Evolutionary conservation across 495 filamentous ascomycete species (phyloP).

Genomic region (Annulohypoxylon stygium): DNA sequence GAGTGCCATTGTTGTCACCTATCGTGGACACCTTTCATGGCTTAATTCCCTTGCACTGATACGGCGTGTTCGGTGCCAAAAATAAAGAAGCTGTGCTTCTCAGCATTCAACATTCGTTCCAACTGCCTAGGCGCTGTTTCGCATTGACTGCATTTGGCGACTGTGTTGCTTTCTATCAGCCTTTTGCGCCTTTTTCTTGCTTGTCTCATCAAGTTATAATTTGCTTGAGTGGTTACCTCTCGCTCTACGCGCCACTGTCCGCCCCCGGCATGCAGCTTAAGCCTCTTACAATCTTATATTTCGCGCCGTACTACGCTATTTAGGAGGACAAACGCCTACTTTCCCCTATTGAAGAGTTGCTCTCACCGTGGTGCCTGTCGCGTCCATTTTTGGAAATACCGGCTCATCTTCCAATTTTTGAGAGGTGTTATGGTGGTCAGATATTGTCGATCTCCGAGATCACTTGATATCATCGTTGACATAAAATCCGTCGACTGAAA

Average conservation of each 20-base stretch:
- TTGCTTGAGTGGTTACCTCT: constrained; percentile 13
- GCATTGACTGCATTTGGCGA: constrained; percentile 35
- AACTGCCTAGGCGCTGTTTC: constrained; percentile 25
- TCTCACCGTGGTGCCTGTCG: constrained; percentile 1
- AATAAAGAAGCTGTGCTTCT: constrained; percentile 46
- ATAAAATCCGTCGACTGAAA: constrained; percentile 7
- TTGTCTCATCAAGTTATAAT: constrained; percentile 23
- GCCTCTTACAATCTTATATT: constrained; percentile 30
- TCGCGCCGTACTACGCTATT: constrained; percentile 30
- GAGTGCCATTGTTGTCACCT: constrained; percentile 7
- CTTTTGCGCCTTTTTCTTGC: constrained; percentile 26
- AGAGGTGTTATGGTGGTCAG: constrained; percentile 6
- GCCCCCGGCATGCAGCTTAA: constrained; percentile 23
- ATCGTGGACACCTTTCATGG: background rate
- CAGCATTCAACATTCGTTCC: constrained; percentile 29
- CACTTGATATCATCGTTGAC: constrained; percentile 20
- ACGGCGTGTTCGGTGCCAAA: constrained; percentile 19
- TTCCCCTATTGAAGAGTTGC: constrained; percentile 19
- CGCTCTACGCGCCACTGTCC: constrained; percentile 23
- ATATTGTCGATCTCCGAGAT: background rate
- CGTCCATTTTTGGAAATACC: constrained; percentile 4
- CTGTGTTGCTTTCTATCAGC: constrained; percentile 17
- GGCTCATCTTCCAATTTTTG: background rate
- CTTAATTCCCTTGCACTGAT: constrained; percentile 24
- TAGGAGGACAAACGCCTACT: constrained; percentile 10